These are phyloP conservation scores for Cryoendolithus antarcticus DNA, from an alignment of 2,329 filamentous ascomycete species.

Conservation along the genomic window DNA sequence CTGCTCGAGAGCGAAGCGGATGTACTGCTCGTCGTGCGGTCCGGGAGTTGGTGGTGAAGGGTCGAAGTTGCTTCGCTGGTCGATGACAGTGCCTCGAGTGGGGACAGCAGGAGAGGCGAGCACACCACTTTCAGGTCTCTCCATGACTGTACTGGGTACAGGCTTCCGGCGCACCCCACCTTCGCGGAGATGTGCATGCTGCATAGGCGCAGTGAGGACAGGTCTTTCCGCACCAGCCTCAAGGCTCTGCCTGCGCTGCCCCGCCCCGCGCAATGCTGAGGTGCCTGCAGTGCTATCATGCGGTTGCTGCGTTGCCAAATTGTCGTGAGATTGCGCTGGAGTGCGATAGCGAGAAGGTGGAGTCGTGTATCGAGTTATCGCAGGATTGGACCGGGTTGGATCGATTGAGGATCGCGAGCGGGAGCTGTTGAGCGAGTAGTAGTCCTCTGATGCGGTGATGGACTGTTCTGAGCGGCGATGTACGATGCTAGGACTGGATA, in stretches of 20 bases:
- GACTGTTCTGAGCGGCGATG: constrained; percentile 31
- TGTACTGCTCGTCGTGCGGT: constrained; percentile 74
- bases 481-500: constrained; percentile 20
- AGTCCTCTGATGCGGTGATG: constrained; percentile 38
- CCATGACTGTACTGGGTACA: constrained; percentile 22
- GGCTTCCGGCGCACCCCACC: constrained; percentile 22
- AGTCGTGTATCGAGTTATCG: constrained; percentile 20
- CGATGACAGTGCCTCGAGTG: constrained; percentile 1
- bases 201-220: not conserved
- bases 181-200: constrained; percentile 7
- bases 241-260: constrained; percentile 6
- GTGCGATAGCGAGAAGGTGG: constrained; percentile 25
- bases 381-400: constrained; percentile 9
- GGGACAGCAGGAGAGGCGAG: not conserved
- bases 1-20: constrained; percentile 80
- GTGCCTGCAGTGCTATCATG: constrained; percentile 3
- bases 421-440: constrained; percentile 32
- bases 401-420: constrained; percentile 16
- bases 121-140: constrained; percentile 6
- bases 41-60: constrained; percentile 50
- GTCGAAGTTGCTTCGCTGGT: constrained; percentile 7
- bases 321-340: constrained; percentile 19
- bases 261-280: constrained; percentile 4
- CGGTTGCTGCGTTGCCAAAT: constrained; percentile 5
- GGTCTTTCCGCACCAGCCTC: constrained; percentile 1